Evolutionary conservation across 495 filamentous ascomycete genomes (phyloP).

Genomic region (Umbilicaria muhlenbergii): DNA sequence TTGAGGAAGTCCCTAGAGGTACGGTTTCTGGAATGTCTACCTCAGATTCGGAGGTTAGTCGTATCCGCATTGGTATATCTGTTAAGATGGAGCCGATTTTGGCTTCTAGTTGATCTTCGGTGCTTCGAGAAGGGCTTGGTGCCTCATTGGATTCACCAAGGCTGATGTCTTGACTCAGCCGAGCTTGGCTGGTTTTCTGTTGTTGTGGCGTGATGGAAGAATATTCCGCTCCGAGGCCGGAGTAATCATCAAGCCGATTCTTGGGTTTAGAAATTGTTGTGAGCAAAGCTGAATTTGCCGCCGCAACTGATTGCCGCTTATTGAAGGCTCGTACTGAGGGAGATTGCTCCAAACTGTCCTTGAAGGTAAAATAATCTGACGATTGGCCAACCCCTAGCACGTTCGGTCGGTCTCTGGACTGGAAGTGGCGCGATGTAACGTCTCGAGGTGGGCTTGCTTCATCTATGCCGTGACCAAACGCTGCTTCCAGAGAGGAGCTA

Average conservation of each 20-base stretch:
- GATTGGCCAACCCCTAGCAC: conserved; percentile 10
- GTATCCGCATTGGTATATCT: conserved; percentile 65
- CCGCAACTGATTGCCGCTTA: too few species aligned
- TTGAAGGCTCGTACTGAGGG: too few species aligned
- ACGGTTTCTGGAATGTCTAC: conserved; percentile 13
- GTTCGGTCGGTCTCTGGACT: conserved; percentile 7
- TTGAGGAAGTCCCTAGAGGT: neutral
- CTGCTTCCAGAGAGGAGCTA: too few species aligned
- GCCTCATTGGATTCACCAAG: conserved; percentile 17
- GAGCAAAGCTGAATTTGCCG: too few species aligned
- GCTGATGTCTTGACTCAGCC: neutral
- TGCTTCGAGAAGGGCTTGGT: conserved; percentile 21
- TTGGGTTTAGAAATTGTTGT: neutral
- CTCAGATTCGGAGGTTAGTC: conserved; percentile 42
- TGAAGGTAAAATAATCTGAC: neutral
- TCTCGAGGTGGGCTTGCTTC: too few species aligned
- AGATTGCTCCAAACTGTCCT: too few species aligned
- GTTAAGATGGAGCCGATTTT: conserved; percentile 75
- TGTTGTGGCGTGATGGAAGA: neutral
- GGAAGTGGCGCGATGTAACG: too few species aligned
- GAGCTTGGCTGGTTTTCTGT: neutral
- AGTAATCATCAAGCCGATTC: conserved; percentile 1
- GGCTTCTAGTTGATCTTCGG: conserved; percentile 59
- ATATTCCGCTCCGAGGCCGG: neutral
- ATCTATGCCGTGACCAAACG: too few species aligned